These are phyloP conservation scores for Guillardia theta DNA, from an alignment of 78 protist genomes.

Conservation along the genomic window DNA sequence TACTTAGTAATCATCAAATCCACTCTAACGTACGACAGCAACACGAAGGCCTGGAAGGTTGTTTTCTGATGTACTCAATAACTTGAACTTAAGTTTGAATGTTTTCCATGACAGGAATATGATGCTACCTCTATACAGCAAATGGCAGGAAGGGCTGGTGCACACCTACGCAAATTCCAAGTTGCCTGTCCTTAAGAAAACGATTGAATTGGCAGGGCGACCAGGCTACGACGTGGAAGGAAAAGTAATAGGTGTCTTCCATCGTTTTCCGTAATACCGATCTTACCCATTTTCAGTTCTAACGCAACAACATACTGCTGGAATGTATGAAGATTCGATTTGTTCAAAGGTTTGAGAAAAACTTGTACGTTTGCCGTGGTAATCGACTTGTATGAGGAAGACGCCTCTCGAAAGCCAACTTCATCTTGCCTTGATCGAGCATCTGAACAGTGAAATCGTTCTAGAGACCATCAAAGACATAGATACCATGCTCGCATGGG, in stretches of 20 bases:
- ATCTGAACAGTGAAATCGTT: not conserved
- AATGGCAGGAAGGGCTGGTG: conserved; percentile 15
- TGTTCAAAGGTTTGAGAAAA: no score
- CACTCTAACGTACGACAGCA: not conserved
- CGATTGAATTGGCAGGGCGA: no score
- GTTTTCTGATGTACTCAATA: no score
- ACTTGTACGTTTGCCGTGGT: no score
- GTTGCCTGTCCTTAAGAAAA: no score
- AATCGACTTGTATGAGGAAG: no score
- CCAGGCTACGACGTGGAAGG: not conserved
- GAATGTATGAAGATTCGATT: no score
- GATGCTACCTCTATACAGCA: not conserved
- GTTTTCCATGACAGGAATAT: not conserved
- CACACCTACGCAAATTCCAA: no score
- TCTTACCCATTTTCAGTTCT: not conserved
- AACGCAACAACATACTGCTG: not conserved
- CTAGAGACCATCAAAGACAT: not conserved
- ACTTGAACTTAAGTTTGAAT: no score
- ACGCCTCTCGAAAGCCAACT: not conserved
- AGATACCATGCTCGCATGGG: not conserved
- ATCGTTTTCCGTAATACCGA: not conserved
- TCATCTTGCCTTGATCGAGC: not conserved
- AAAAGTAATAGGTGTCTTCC: not conserved
- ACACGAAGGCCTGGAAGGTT: no score
- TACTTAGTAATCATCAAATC: not conserved